Conservation (phyloP, 306 rosid species). For the Cucumis melo region DNA sequence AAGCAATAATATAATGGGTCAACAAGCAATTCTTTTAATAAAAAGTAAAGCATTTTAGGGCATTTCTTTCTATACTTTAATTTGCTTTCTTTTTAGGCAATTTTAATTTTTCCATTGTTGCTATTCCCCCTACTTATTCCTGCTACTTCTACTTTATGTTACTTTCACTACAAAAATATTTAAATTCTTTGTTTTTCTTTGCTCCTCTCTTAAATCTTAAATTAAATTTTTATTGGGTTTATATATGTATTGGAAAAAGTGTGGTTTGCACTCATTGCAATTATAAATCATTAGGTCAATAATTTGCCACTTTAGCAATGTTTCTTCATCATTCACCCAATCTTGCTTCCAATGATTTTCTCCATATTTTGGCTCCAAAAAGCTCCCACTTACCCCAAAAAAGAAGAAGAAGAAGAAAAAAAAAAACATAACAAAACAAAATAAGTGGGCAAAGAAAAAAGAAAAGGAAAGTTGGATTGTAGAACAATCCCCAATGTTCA, state of each 20-base stretch:
- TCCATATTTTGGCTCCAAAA: background rate
- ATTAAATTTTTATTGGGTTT: background rate
- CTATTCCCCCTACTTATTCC: background rate
- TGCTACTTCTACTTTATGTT: background rate
- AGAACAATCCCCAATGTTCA: background rate
- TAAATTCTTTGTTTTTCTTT: background rate
- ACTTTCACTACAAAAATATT: background rate
- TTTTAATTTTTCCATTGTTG: background rate
- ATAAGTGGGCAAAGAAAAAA: background rate
- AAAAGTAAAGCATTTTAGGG: background rate
- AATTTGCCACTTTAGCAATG: background rate
- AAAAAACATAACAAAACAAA: background rate
- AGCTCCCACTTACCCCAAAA: background rate
- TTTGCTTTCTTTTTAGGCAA: background rate
- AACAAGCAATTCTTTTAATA: slow-evolving; percentile 1
- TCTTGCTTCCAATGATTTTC: background rate
- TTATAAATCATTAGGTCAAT: background rate
- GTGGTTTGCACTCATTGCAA: background rate
- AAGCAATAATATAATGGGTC: background rate
- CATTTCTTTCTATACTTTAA: background rate
- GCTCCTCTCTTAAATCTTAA: background rate
- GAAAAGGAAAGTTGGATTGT: background rate
- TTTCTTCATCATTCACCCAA: background rate
- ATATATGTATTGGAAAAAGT: background rate
- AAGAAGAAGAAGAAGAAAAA: too few relatives aligned